Percentiles rank a stretch among this genome's conserved stretches.
Conservation (phyloP, 2,329 filamentous ascomycete genomes). For the Rosellinia necatrix region DNA sequence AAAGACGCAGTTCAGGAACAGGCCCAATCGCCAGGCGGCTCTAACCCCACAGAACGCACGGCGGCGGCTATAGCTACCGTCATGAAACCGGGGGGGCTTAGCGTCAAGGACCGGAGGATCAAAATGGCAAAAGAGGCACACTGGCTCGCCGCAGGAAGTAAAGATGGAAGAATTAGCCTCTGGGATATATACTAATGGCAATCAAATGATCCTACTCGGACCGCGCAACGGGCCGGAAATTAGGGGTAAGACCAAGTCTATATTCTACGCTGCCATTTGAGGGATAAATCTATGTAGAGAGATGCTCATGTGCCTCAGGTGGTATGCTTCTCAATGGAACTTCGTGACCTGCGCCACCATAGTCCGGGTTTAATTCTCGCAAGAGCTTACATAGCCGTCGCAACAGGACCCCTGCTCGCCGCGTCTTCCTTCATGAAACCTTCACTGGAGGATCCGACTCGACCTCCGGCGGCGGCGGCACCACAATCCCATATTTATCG, state of each 20-base stretch:
- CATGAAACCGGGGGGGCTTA: slow-evolving; percentile 44
- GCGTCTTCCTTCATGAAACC: slow-evolving; percentile 49
- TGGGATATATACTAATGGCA: slow-evolving; percentile 85
- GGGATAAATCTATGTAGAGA: neutral
- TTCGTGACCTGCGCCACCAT: neutral
- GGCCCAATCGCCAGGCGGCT: neutral
- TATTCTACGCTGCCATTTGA: neutral
- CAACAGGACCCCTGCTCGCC: slow-evolving; percentile 32
- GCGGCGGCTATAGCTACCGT: slow-evolving; percentile 33
- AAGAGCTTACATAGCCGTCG: neutral
- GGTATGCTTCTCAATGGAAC: neutral
- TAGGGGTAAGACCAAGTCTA: neutral
- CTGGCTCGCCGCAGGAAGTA: slow-evolving; percentile 89
- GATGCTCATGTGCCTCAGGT: neutral
- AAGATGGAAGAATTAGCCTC: slow-evolving; percentile 92
- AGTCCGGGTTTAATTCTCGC: neutral
- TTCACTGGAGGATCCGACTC: slow-evolving; percentile 51
- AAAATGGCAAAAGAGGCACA: slow-evolving; percentile 72
- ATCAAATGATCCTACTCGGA: neutral
- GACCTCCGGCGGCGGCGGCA: slow-evolving; percentile 49
- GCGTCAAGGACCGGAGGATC: slow-evolving; percentile 67
- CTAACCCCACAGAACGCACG: slow-evolving; percentile 6
- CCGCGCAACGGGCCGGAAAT: neutral
- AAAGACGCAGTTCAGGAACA: slow-evolving; percentile 14
- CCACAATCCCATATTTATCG: slow-evolving; percentile 61